Base-by-base conservation (phyloP, 345 rosid species). In the Atalantia buxifolia region DNA sequence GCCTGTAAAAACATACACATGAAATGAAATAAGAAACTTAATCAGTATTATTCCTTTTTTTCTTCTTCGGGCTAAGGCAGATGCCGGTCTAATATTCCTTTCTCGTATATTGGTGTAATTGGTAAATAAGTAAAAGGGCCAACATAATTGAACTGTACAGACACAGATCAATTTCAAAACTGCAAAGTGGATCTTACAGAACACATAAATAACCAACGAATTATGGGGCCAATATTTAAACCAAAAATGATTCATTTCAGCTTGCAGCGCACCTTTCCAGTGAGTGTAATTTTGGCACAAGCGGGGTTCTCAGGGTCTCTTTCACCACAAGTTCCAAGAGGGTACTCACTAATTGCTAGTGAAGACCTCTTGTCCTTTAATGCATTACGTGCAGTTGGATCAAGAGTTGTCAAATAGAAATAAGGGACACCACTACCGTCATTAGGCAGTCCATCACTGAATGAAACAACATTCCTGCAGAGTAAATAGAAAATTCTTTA, bases 331-430 rank as follows among this genome's bases (percentile, higher is more conserved):
- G 99, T 95, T 84, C 97, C 98, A 65, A 95, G 24, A 30, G 98
- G 93, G 77, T 90, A 88, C 89, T 95, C 99, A 22, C 99, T 95
- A 61, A 89, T 55, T 7, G 99, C 69, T 53, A 93, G 81, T 4
- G 99, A 95, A 78, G 99, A 89, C 76, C 96, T 89, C 57, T 78
- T 74, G 80, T 95, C 99, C 77, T 80, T 80, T 61, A 91, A 62
- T 6, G 98, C 99, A 83, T 95, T 87, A 76, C 87, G 84, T 1
- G 99, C 94, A 10, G 99, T 96, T 81, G 97, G 98, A 89, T 96
- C 99, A 74, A 96, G 99, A 50, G 89, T 78, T 33, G 98, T 96
- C 86, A 96, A 88, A 89, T 96, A 96, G 81, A 96, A 96, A 84
- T 91, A 96, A 0, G 98, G 99, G 81, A 92, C 72, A 25, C 98